phyloP scores from a whole-genome alignment of 129 eudicot species.

The Silybum marianum region DNA sequence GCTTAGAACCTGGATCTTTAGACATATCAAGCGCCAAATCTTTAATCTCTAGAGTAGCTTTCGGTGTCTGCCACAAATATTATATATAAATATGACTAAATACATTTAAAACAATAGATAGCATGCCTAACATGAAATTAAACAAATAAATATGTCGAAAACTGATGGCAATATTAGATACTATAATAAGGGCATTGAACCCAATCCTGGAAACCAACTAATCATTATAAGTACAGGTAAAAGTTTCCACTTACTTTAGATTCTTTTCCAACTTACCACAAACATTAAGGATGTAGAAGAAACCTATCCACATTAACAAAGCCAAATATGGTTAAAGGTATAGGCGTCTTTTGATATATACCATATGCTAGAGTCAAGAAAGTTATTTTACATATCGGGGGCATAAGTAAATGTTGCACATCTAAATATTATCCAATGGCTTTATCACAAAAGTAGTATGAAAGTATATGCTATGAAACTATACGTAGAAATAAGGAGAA shows the following conservation, averaged over 20 bases:
- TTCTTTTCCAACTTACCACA: neutral
- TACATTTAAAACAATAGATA: neutral
- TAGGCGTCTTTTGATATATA: neutral
- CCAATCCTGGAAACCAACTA: constrained; percentile 2
- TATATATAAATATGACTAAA: constrained; percentile 2
- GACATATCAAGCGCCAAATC: constrained; percentile 72
- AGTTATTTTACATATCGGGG: neutral
- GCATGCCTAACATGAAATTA: neutral
- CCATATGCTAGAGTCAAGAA: neutral
- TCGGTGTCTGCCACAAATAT: constrained; percentile 68
- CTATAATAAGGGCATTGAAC: constrained; percentile 9
- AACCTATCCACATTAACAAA: neutral
- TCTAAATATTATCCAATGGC: neutral
- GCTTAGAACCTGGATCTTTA: constrained; percentile 73
- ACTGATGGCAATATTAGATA: neutral
- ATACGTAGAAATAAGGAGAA: too few relatives aligned
- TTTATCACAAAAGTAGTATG: neutral
- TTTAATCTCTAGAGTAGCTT: constrained; percentile 72
- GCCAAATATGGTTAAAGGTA: neutral
- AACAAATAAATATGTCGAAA: neutral
- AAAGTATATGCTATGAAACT: neutral
- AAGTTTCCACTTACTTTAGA: constrained; percentile 14
- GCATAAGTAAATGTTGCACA: neutral
- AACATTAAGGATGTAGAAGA: neutral
- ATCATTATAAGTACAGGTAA: neutral